These are phyloP conservation scores for Auriscalpium orientale DNA, from an alignment of 768 basidiomycete genomes.

Conservation along the genomic window DNA sequence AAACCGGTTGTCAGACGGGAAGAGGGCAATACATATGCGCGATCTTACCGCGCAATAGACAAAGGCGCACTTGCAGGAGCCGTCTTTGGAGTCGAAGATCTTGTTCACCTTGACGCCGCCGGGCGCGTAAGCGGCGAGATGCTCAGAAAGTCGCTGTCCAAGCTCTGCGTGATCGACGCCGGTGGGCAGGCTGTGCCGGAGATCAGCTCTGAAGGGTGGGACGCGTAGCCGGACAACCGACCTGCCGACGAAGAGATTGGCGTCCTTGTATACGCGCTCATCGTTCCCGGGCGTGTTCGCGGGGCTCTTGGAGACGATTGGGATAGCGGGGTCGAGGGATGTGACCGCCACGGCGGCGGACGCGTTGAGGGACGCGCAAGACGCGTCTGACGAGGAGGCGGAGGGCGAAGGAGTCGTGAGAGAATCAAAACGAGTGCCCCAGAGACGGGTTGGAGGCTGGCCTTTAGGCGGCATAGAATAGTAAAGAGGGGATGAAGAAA, in stretches of 20 bases:
- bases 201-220: conserved; percentile 5
- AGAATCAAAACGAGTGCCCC: conserved; percentile 71
- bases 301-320: conserved; percentile 10
- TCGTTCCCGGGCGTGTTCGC: conserved; percentile 3
- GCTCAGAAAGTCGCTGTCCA: conserved; percentile 49
- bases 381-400: conserved; percentile 30
- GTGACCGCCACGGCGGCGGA: background rate
- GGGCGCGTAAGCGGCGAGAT: conserved; percentile 58
- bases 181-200: conserved; percentile 50
- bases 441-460: conserved; percentile 37
- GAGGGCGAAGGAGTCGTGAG: conserved; percentile 42
- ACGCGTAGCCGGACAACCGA: conserved; percentile 21
- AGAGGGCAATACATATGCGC: too few species aligned
- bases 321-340: too few species aligned
- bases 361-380: conserved; percentile 9
- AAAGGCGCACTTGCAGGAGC: conserved; percentile 61
- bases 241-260: conserved; percentile 85
- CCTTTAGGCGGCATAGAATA: conserved; percentile 36
- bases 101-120: conserved; percentile 49
- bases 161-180: conserved; percentile 62
- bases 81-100: conserved; percentile 67
- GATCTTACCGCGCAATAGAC: conserved; percentile 63
- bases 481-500: conserved; percentile 2
- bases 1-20: background rate
- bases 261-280: conserved; percentile 58